A percentile compares a stretch with the other conserved stretches of the same genome.
Evolutionary conservation across 495 filamentous ascomycete species (phyloP).

Genomic region (Lasiosphaeria miniovina): DNA sequence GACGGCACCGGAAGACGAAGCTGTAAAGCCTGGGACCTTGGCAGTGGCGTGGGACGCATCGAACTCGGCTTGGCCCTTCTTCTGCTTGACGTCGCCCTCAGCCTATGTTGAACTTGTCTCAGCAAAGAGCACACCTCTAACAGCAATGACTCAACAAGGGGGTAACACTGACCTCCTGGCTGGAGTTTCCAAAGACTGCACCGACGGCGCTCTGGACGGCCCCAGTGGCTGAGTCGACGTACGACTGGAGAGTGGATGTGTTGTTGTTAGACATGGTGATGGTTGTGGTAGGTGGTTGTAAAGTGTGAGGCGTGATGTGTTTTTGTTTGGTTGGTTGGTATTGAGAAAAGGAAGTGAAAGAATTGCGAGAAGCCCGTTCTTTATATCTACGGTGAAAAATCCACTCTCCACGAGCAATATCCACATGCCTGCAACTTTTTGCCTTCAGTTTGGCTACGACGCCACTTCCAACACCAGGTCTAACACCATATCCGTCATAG

Average conservation of each 20-base stretch:
- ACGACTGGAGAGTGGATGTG: constrained; percentile 77
- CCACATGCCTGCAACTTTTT: no score
- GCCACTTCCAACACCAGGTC: no score
- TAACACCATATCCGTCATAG: no score
- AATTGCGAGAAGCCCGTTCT: background rate
- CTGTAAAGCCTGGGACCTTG: constrained; percentile 66
- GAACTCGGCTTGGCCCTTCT: constrained; percentile 60
- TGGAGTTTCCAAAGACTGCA: constrained; percentile 67
- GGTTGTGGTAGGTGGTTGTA: constrained; percentile 7
- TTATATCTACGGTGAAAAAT: background rate
- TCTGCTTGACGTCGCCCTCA: constrained; percentile 56
- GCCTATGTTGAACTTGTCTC: constrained; percentile 18
- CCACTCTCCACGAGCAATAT: no score
- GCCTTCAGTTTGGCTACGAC: no score
- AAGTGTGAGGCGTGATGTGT: no score
- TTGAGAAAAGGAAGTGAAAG: no score
- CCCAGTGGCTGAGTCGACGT: constrained; percentile 74
- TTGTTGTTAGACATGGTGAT: constrained; percentile 62
- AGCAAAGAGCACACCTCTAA: background rate
- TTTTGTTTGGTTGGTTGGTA: no score
- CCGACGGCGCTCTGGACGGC: constrained; percentile 69
- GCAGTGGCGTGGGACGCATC: constrained; percentile 68
- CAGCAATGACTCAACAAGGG: background rate
- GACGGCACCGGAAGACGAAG: constrained; percentile 67
- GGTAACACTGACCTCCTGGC: constrained; percentile 46